Evolutionary conservation across 2,329 filamentous ascomycete species (phyloP), one percentile per base, ranked within the genome.

Genomic region (Colletotrichum sp.): DNA sequence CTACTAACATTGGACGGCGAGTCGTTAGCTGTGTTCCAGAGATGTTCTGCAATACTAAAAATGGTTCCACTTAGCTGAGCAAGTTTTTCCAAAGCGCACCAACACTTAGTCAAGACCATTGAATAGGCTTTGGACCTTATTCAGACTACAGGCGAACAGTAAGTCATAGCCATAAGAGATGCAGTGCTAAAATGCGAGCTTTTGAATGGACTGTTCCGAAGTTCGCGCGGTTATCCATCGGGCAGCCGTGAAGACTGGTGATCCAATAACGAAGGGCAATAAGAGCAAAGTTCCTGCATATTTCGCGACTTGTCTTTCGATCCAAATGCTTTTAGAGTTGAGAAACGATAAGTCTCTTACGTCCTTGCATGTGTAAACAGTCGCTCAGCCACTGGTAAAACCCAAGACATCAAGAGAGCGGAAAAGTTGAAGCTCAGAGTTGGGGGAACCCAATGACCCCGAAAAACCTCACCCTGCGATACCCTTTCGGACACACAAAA

Each of bases 311-410:
- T 48, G 39, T 48, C 18, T 48, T n/a, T 21, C 43, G 10, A 48
- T 48, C 43, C 43, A 48, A 48, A n/a, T 48, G 43, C n/a, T 48
- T 48, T 48, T 2, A 4, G 9, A n/a, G 18, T 48, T 48, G 18
- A 2, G 3, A n/a, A 48, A 48, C 10, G 0, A 48, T 1, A 7
- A 12, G 7, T 7, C 7, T 2, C 18, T 48, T 3, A 3, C 5
- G 18, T 21, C 1, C 9, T 48, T 48, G 43, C 18, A 4, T 6
- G n/a, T 21, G 43, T 48, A 21, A 1, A 21, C 3, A 48, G 43
- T 48, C 18, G 43, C 18, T 48, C 9, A 48, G 7, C 43, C 43
- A 3, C 10, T 48, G 18, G 18, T n/a, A 21, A 48, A 48, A 2
- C 18, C 43, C 43, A 48, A 48, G 10, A 48, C 43, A 21, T 3